phyloP scores from a whole-genome alignment of 2,329 filamentous ascomycete genomes.

The Ceratocystis cacaofunesta region DNA sequence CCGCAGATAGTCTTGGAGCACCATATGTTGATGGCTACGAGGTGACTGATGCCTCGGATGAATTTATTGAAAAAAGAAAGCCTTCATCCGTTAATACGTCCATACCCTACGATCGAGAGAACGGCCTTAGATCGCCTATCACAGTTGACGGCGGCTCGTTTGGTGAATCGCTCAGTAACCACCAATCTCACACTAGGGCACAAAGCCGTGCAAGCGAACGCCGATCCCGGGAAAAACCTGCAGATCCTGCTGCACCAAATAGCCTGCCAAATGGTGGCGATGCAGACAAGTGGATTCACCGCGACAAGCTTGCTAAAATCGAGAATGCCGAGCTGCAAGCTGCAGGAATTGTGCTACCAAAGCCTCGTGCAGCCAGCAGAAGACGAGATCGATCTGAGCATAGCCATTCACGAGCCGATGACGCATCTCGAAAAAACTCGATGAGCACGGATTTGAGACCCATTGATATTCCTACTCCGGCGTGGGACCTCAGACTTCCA shows the following conservation, averaged over 20 bases:
- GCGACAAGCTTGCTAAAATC: constrained; percentile 69
- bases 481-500: constrained; percentile 60
- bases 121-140: constrained; percentile 12
- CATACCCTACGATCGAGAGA: constrained; percentile 6
- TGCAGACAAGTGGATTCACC: constrained; percentile 68
- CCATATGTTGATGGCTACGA: neutral
- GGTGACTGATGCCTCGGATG: neutral
- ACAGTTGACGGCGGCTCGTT: constrained; percentile 11
- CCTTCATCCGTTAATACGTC: constrained; percentile 10
- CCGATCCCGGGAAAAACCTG: constrained; percentile 12
- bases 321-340: constrained; percentile 69
- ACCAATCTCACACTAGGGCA: constrained; percentile 10
- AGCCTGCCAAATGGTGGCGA: constrained; percentile 26
- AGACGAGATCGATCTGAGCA: constrained; percentile 20
- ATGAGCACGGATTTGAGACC: constrained; percentile 27
- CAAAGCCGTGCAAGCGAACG: constrained; percentile 15
- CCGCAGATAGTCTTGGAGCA: neutral
- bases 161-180: constrained; percentile 4
- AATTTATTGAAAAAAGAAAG: constrained; percentile 6
- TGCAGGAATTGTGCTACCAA: constrained; percentile 51
- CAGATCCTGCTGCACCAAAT: neutral
- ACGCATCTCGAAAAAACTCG: constrained; percentile 23
- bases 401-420: constrained; percentile 13
- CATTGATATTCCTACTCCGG: constrained; percentile 30
- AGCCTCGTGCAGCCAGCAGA: constrained; percentile 38